phyloP scores from a whole-genome alignment of 257 asterid species.

The Vinca minor region DNA sequence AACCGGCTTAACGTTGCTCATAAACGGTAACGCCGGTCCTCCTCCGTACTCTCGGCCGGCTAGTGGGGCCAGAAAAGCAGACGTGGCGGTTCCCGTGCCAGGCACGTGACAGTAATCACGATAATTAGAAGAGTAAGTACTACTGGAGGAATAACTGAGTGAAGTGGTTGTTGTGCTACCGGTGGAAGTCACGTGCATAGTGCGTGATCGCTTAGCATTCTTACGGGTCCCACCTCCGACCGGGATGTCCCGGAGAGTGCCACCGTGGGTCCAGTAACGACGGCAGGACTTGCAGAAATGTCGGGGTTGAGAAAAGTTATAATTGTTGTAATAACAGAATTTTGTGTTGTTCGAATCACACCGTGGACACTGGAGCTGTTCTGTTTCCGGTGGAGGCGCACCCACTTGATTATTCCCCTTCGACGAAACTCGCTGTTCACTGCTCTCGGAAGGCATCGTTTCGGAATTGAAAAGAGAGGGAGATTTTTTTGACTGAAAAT shows the following conservation, averaged over 20 bases:
- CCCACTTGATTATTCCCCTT: slow-evolving; percentile 35
- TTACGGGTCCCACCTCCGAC: slow-evolving; percentile 90
- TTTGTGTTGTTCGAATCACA: slow-evolving; percentile 90
- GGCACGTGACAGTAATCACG: slow-evolving; percentile 50
- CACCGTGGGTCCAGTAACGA: slow-evolving; percentile 98
- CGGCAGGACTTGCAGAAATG: slow-evolving; percentile 95
- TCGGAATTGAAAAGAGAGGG: background rate
- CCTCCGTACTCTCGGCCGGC: slow-evolving; percentile 30
- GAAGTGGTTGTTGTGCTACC: slow-evolving; percentile 2
- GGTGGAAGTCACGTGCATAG: slow-evolving; percentile 11
- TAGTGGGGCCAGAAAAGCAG: slow-evolving; percentile 37
- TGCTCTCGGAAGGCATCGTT: slow-evolving; percentile 42
- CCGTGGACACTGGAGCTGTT: slow-evolving; percentile 90
- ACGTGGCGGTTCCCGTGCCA: slow-evolving; percentile 12
- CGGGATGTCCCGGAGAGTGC: slow-evolving; percentile 87
- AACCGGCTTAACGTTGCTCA: slow-evolving; percentile 17
- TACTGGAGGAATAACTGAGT: slow-evolving; percentile 8
- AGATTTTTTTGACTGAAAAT: background rate
- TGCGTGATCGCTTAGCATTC: slow-evolving; percentile 80
- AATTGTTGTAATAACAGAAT: slow-evolving; percentile 95
- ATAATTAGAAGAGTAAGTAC: slow-evolving; percentile 17
- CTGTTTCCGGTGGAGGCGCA: slow-evolving; percentile 74
- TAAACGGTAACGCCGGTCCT: slow-evolving; percentile 18
- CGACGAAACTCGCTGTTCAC: slow-evolving; percentile 26
- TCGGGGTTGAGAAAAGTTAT: slow-evolving; percentile 88